phyloP scores from a whole-genome alignment of 2,329 filamentous ascomycete genomes.

The Calonectria pseudoreteaudii region DNA sequence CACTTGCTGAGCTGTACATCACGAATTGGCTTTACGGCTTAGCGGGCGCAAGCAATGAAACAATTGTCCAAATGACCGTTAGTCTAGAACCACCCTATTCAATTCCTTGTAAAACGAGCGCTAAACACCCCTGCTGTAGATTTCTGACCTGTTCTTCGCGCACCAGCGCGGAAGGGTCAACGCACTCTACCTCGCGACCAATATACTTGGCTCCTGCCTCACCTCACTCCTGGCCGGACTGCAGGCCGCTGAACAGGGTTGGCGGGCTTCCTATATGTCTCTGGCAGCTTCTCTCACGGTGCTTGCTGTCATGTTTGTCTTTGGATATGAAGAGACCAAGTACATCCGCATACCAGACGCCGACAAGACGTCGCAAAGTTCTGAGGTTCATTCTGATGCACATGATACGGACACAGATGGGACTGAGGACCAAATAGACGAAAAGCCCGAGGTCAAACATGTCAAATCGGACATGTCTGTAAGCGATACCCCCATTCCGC shows the following conservation, averaged over 20 bases:
- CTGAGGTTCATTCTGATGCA: background rate
- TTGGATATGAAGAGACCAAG: background rate
- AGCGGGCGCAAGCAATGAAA: slow-evolving; percentile 50
- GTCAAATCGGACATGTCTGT: background rate
- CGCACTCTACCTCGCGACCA: slow-evolving; percentile 41
- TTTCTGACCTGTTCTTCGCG: slow-evolving; percentile 46
- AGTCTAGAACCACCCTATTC: background rate
- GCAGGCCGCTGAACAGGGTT: background rate
- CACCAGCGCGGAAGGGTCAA: slow-evolving; percentile 44
- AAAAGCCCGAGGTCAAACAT: background rate
- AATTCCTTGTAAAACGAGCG: background rate
- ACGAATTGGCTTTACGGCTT: slow-evolving; percentile 46
- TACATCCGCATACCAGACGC: background rate
- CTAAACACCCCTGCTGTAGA: slow-evolving; percentile 16
- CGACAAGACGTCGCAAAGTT: background rate
- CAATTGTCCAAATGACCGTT: slow-evolving; percentile 51
- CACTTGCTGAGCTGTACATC: slow-evolving; percentile 33
- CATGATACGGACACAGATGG: background rate
- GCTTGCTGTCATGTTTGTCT: background rate
- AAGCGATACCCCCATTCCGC: background rate
- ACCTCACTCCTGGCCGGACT: background rate
- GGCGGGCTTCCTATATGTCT: background rate
- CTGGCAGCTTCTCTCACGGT: background rate
- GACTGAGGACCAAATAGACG: no score
- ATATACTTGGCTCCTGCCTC: background rate